Evolutionary conservation across 108 stramenopile species (phyloP).

Genomic region (Skeletonema menzelii): DNA sequence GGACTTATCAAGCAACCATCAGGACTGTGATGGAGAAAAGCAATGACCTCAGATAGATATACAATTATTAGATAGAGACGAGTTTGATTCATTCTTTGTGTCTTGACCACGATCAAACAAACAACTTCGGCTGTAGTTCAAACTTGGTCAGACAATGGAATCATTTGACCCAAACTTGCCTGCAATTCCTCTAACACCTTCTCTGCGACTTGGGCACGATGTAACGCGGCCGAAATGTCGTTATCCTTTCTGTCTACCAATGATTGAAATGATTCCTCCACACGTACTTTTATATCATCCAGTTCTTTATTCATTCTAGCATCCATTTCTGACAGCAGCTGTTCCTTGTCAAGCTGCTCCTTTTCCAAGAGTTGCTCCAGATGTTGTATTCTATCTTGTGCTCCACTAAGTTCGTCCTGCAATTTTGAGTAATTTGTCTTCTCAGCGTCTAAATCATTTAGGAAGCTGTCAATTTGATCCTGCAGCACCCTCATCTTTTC

Average conservation of each 20-base stretch:
- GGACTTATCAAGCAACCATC: background rate
- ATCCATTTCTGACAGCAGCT: slow-evolving; percentile 12
- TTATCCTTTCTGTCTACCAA: slow-evolving; percentile 18
- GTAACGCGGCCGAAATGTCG: slow-evolving; percentile 19
- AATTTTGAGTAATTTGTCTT: background rate
- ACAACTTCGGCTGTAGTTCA: background rate
- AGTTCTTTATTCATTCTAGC: slow-evolving; percentile 29
- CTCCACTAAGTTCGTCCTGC: background rate
- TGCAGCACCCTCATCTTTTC: slow-evolving; percentile 7
- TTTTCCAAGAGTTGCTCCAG: slow-evolving; percentile 5
- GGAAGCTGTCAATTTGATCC: slow-evolving; percentile 1
- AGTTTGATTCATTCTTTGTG: background rate
- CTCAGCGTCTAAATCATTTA: slow-evolving; percentile 1
- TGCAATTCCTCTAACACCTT: slow-evolving; percentile 17
- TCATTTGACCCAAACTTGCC: slow-evolving; percentile 9
- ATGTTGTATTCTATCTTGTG: slow-evolving; percentile 5
- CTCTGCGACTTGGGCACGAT: slow-evolving; percentile 19
- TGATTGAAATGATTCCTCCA: slow-evolving; percentile 17
- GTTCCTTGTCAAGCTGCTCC: slow-evolving; percentile 15
- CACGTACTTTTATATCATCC: slow-evolving; percentile 22
- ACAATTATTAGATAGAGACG: background rate
- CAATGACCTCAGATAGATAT: background rate
- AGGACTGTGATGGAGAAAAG: too few relatives aligned
- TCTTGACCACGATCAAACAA: background rate
- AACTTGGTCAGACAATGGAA: slow-evolving; percentile 12